A percentile compares a stretch with the other conserved stretches of the same genome.
Evolutionary conservation across 169 alveolate genomes (phyloP).

Genomic region (Plasmodium yoelii): DNA sequence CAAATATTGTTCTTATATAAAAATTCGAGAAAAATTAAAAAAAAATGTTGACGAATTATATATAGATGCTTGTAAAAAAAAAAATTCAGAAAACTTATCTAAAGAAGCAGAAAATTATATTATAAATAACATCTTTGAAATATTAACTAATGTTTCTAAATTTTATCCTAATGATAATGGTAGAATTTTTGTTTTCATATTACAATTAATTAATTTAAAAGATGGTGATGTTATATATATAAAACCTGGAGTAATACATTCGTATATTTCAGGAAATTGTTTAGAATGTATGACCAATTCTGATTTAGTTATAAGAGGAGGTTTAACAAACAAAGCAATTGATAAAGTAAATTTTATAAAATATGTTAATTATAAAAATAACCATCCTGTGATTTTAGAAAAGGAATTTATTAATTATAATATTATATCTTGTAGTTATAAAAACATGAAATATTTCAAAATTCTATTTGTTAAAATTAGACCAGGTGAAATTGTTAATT

Average conservation of each 20-base stretch:
- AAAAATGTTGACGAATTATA: slow-evolving; percentile 39
- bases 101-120: slow-evolving; percentile 36
- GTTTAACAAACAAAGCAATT: slow-evolving; percentile 95
- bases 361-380: slow-evolving; percentile 56
- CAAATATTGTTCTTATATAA: slow-evolving; percentile 17
- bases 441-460: slow-evolving; percentile 52
- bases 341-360: slow-evolving; percentile 82
- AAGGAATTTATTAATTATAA: slow-evolving; percentile 65
- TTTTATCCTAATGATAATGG: slow-evolving; percentile 92
- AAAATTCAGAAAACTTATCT: slow-evolving; percentile 13
- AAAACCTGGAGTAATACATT: slow-evolving; percentile 95
- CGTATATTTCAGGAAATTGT: slow-evolving; percentile 94
- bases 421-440: slow-evolving; percentile 47
- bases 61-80: slow-evolving; percentile 29
- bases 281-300: slow-evolving; percentile 96
- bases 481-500: slow-evolving; percentile 49
- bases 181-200: slow-evolving; percentile 88
- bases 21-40: slow-evolving; percentile 1
- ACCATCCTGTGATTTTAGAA: slow-evolving; percentile 44
- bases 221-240: slow-evolving; percentile 93
- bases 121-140: slow-evolving; percentile 36
- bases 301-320: slow-evolving; percentile 97
- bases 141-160: slow-evolving; percentile 56
- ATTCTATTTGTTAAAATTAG: slow-evolving; percentile 33
- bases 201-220: slow-evolving; percentile 89